A percentile compares a stretch with the other conserved stretches of the same genome.
Conservation (phyloP, 2,329 filamentous ascomycete genomes). For the Sclerotinia minor region DNA sequence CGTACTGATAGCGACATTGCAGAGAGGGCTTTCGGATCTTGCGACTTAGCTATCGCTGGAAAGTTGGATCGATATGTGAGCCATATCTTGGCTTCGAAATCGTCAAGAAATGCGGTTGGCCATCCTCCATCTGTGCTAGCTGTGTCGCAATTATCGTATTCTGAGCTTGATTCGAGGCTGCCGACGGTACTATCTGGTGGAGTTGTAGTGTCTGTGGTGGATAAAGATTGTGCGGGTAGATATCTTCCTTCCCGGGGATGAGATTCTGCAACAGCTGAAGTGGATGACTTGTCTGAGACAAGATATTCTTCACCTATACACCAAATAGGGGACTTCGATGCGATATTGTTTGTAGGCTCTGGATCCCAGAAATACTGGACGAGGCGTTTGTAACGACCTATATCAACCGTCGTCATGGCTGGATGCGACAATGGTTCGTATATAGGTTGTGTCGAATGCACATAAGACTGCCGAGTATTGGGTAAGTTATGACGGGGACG, state of each 20-base stretch:
- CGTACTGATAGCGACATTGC: slow-evolving; percentile 82
- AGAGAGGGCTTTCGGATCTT: slow-evolving; percentile 68
- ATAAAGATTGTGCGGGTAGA: slow-evolving; percentile 18
- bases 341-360: slow-evolving; percentile 75
- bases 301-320: slow-evolving; percentile 68
- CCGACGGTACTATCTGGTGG: slow-evolving; percentile 41
- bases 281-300: slow-evolving; percentile 26
- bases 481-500: slow-evolving; percentile 6
- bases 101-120: slow-evolving; percentile 82
- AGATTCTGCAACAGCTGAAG: slow-evolving; percentile 25
- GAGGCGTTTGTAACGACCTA: slow-evolving; percentile 77
- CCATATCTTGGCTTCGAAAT: slow-evolving; percentile 93
- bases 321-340: slow-evolving; percentile 73
- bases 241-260: slow-evolving; percentile 28
- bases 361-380: slow-evolving; percentile 93
- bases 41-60: slow-evolving; percentile 74
- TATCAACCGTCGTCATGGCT: slow-evolving; percentile 64
- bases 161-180: slow-evolving; percentile 37
- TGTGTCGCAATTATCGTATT: slow-evolving; percentile 34
- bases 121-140: slow-evolving; percentile 56
- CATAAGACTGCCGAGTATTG: slow-evolving; percentile 8
- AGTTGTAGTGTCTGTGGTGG: slow-evolving; percentile 32
- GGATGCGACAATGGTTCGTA: slow-evolving; percentile 11
- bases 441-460: slow-evolving; percentile 10
- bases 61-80: slow-evolving; percentile 95